A percentile compares a stretch with the other conserved stretches of the same genome.
Conservation (phyloP, 2,329 filamentous ascomycete genomes). For the Aureobasidium leucospermi region DNA sequence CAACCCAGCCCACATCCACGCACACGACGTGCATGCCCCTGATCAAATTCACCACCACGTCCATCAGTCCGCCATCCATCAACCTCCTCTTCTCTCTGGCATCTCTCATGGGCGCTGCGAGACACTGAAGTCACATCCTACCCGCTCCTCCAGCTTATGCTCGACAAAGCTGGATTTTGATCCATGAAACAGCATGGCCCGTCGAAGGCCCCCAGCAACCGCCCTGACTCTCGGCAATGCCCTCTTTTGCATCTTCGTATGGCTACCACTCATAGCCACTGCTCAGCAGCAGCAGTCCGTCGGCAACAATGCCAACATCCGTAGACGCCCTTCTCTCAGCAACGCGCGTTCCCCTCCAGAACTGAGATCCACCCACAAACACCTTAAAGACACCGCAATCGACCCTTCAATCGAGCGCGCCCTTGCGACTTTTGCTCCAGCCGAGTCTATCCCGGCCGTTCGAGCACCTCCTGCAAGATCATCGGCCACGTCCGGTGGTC, state of each 20-base stretch:
- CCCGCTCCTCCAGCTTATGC: not conserved
- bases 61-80: not conserved
- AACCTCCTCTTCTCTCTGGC: not conserved
- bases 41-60: slow-evolving; percentile 1
- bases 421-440: slow-evolving; percentile 97
- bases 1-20: slow-evolving; percentile 1
- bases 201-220: slow-evolving; percentile 22
- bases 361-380: slow-evolving; percentile 18
- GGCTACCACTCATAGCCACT: slow-evolving; percentile 25
- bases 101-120: slow-evolving; percentile 7
- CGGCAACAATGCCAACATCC: not conserved
- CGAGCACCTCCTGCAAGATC: slow-evolving; percentile 78
- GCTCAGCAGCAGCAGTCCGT: slow-evolving; percentile 33
- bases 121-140: not conserved
- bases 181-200: slow-evolving; percentile 25
- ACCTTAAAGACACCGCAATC: slow-evolving; percentile 23
- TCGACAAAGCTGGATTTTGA: slow-evolving; percentile 12
- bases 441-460: slow-evolving; percentile 64
- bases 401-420: slow-evolving; percentile 68
- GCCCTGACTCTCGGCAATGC: slow-evolving; percentile 21
- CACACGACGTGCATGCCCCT: slow-evolving; percentile 3
- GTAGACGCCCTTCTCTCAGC: slow-evolving; percentile 15
- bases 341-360: slow-evolving; percentile 22
- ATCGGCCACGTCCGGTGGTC: slow-evolving; percentile 47
- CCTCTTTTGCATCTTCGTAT: slow-evolving; percentile 23